Conservation (phyloP, 306 rosid genomes). For the Quercus mongolica region DNA sequence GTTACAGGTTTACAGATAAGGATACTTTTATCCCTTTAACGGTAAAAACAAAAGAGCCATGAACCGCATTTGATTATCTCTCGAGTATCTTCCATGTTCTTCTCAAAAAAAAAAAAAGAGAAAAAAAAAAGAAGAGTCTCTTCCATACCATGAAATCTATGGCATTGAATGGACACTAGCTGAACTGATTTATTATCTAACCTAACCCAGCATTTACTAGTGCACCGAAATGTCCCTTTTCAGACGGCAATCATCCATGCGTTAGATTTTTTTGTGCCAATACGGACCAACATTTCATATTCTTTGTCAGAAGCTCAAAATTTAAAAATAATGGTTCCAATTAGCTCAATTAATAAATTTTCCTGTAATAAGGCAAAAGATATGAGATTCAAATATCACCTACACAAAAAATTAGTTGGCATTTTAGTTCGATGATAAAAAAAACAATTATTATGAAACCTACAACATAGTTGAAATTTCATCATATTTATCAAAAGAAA, state of each 20-base stretch:
- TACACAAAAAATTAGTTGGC: rapidly evolving
- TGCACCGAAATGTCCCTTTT: conserved; percentile 2
- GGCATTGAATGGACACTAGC: conserved; percentile 8
- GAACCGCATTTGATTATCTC: not conserved
- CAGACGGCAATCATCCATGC: not conserved
- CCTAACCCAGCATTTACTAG: conserved; percentile 12
- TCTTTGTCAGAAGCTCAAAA: not conserved
- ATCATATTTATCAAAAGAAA: no score
- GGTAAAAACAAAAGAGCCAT: not conserved
- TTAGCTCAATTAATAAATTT: no score
- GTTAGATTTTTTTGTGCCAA: not conserved
- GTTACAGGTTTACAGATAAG: not conserved
- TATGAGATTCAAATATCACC: no score
- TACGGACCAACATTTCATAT: not conserved
- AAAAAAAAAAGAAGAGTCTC: no score
- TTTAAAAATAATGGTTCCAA: not conserved
- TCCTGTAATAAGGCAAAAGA: rapidly evolving
- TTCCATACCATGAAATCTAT: not conserved
- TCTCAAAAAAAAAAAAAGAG: no score
- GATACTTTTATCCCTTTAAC: not conserved
- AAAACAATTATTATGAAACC: no score
- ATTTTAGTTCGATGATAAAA: rapidly evolving
- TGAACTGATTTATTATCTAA: not conserved
- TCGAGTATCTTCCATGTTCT: no score
- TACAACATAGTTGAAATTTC: no score